Evolutionary conservation across 495 filamentous ascomycete species (phyloP), one percentile per base, ranked within the genome.

Genomic region (Penicillium cinerascens): DNA sequence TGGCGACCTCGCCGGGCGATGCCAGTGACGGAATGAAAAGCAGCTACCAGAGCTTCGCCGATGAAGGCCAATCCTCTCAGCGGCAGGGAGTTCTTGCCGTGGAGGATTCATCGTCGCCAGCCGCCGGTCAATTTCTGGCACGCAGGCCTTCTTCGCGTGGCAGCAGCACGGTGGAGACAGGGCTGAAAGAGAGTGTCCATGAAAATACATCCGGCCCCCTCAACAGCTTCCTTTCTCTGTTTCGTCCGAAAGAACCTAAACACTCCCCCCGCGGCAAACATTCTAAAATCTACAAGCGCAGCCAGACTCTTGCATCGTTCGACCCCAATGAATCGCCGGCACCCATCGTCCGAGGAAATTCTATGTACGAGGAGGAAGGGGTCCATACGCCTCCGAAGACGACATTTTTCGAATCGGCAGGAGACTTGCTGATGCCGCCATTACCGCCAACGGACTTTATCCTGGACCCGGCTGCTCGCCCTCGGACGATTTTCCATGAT

Each of bases 401-500:
- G 0, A 93, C 88, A 1, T 85, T 98, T 47, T 93, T 98, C 49
- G 93, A 98, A 72, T 90, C 92, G 1, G 93, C 93, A 2, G 87
- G 89, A 10, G 92, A 97, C 63, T 70, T 98, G 17, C 78, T 98
- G 21, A 92, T 91, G 70, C 93, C 95, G 2, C 93, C 90, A 10
- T 69, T 97, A 2, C 92, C 93, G 13, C 80, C 87, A 0, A 76
- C 79, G 3, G 83, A 88, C 26, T 98, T 89, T 63, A 76, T 98
- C 29, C 78, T 88, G 49, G 84, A 96, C 49, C 92, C 92, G 13
- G 78, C 85, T 27, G 83, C 82, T 42, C 87, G 93, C n/a, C 82
- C 89, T 6, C 82, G 88, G 35, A 96, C 95, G 11, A 97, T 98
- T 52, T 97, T 97, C 71, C 93, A 98, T 71, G 93, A 97, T 67